Base-by-base conservation (phyloP, 768 basidiomycete genomes). In the Psilocybe sp. region DNA sequence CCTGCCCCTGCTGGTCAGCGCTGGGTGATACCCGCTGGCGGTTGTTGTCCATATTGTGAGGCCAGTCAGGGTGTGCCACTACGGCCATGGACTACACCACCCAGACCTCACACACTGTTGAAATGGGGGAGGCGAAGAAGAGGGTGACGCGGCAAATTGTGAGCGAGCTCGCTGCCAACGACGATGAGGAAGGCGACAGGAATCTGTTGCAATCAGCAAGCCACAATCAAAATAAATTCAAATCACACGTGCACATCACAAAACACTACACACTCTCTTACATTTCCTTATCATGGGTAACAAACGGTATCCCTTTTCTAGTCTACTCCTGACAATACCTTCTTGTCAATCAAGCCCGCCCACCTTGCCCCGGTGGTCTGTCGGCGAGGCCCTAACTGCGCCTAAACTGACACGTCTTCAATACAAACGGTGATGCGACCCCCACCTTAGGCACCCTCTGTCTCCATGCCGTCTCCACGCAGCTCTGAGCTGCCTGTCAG, bases 1-100 rank as follows among this genome's bases (percentile, higher is more conserved):
- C 42, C 49, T 50, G 49, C 41, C 41, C 49, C 42, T 44, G 42
- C 35, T 36, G 66, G 61, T 86, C 83, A 64, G 78, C 82, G 44
- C 79, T 70, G 47, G 84, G 81, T 7, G 83, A 80, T 40, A 81
- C 75, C 56, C 80, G 82, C 64, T 83, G 82, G 48, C 80, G 79
- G 46, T 79, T 69, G 68, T 85, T 69, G 70, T 86, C 81, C 78
- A 78, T 78, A 63, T 76, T 78, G 63, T 75, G 67, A 58, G 79
- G 79, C 87, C 87, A 88, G 75, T 89, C 86, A 72, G 80, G 76
- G 65, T 83, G 77, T 56, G 81, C 85, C 72, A 89, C 82, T 75
- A 87, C 79, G 71, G 87, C 87, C 87, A 89, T 89, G 76, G 75
- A 80, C 75, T 68, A 44, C 18, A 15, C 40, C 35, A 16, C 87